Conservation (phyloP, 78 protist genomes). For the Monosiga brevicollis region DNA sequence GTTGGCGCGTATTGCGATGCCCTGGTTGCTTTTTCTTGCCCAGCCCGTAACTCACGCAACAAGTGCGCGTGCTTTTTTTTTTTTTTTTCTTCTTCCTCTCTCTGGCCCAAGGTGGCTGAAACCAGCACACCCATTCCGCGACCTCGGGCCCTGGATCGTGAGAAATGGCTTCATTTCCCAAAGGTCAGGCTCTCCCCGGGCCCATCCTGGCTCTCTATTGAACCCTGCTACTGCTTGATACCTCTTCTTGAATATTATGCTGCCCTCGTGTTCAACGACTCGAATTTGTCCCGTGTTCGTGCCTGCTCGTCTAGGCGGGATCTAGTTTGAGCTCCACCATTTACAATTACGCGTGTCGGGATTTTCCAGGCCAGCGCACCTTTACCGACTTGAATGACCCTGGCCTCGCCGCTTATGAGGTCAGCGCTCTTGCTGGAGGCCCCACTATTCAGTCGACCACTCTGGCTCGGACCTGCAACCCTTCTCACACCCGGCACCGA, state of each 20-base stretch:
- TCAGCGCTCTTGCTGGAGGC: too few species aligned
- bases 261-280: background rate
- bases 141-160: background rate
- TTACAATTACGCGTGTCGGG: background rate
- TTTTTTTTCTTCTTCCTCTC: too few species aligned
- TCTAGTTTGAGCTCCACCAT: background rate
- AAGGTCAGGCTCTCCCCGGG: background rate
- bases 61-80: too few species aligned
- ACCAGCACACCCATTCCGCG: background rate
- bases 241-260: background rate
- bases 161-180: background rate
- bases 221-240: too few species aligned
- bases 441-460: too few species aligned
- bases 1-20: too few species aligned
- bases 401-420: background rate
- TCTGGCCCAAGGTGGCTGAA: too few species aligned
- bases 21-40: too few species aligned
- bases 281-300: background rate
- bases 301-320: background rate
- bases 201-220: background rate
- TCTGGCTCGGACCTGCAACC: too few species aligned
- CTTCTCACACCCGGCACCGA: too few species aligned
- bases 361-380: background rate
- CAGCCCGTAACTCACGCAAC: too few species aligned
- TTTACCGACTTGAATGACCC: background rate